Conservation (phyloP, 441 rosid genomes). For the Pelargonium cotyledonis region DNA sequence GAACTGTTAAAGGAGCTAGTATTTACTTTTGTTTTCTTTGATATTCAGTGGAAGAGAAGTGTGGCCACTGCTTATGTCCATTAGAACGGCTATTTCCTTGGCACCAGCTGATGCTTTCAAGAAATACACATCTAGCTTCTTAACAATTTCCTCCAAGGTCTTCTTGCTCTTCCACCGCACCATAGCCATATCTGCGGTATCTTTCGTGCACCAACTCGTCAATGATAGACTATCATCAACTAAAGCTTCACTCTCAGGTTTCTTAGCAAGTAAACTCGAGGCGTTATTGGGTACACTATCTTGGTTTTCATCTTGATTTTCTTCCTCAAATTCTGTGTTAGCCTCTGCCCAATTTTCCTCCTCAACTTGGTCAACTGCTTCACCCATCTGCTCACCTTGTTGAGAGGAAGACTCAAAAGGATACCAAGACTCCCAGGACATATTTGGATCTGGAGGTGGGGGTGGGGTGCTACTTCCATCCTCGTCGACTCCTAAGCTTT, state of each 20-base stretch:
- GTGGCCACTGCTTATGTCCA: slow-evolving; percentile 52
- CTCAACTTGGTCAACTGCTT: slow-evolving; percentile 35
- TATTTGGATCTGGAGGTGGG: slow-evolving; percentile 36
- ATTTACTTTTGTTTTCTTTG: slow-evolving; percentile 60
- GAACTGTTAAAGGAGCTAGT: slow-evolving; percentile 13
- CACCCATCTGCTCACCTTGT: slow-evolving; percentile 24
- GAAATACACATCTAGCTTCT: slow-evolving; percentile 83
- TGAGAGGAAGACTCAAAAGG: slow-evolving; percentile 35
- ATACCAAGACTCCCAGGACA: slow-evolving; percentile 53
- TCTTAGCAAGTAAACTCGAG: slow-evolving; percentile 30
- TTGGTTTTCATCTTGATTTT: slow-evolving; percentile 21
- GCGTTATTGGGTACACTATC: slow-evolving; percentile 26
- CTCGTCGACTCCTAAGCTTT: slow-evolving; percentile 32
- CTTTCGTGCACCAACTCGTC: slow-evolving; percentile 51
- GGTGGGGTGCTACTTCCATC: slow-evolving; percentile 30
- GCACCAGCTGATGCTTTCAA: slow-evolving; percentile 72
- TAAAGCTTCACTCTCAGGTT: slow-evolving; percentile 35
- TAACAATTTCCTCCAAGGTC: slow-evolving; percentile 62
- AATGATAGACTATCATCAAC: slow-evolving; percentile 51
- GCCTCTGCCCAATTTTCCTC: slow-evolving; percentile 77
- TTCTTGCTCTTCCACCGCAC: slow-evolving; percentile 42
- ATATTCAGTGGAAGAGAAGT: slow-evolving; percentile 40
- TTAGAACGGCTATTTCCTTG: slow-evolving; percentile 65
- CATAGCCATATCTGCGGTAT: slow-evolving; percentile 33
- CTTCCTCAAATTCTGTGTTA: slow-evolving; percentile 65